These are phyloP conservation scores for Plasmodium coatneyi DNA, from an alignment of 169 alveolate genomes.

Conservation along the genomic window DNA sequence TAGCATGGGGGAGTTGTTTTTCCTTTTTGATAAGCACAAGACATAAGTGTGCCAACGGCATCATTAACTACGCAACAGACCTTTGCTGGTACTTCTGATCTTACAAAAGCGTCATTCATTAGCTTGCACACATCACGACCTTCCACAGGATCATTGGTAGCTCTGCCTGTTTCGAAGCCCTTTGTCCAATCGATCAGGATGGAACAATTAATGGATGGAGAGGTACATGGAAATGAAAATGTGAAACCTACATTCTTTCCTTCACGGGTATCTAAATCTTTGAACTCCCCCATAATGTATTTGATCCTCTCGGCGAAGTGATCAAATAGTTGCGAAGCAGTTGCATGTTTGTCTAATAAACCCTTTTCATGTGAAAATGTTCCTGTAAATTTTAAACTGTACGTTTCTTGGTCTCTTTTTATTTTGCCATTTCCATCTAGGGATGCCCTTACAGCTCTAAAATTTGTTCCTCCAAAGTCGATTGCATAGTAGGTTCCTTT, in stretches of 20 bases:
- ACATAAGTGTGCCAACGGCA: conserved; percentile 92
- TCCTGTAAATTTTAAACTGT: conserved; percentile 79
- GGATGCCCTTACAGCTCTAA: conserved; percentile 88
- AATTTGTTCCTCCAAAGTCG: conserved; percentile 92
- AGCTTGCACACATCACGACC: conserved; percentile 91
- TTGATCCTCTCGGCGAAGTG: conserved; percentile 84
- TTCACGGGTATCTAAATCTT: conserved; percentile 56
- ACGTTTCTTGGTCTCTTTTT: conserved; percentile 82
- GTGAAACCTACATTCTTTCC: conserved; percentile 86
- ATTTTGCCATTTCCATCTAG: conserved; percentile 87
- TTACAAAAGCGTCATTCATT: conserved; percentile 87
- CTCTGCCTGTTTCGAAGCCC: conserved; percentile 93
- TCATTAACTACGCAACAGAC: conserved; percentile 89
- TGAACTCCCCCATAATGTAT: conserved; percentile 84
- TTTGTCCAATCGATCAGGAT: conserved; percentile 91
- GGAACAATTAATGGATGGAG: conserved; percentile 82
- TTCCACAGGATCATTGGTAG: conserved; percentile 90
- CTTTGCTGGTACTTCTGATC: conserved; percentile 84
- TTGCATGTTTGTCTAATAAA: conserved; percentile 85
- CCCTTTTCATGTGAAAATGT: conserved; percentile 86
- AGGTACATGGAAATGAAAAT: conserved; percentile 89
- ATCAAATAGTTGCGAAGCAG: conserved; percentile 88
- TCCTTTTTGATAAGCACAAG: conserved; percentile 90
- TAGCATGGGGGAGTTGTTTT: conserved; percentile 84
- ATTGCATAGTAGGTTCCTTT: conserved; percentile 90